Percentiles rank a stretch among this genome's conserved stretches.
phyloP scores from a whole-genome alignment of 352 stramenopile species.

The Bremia lactucae region DNA sequence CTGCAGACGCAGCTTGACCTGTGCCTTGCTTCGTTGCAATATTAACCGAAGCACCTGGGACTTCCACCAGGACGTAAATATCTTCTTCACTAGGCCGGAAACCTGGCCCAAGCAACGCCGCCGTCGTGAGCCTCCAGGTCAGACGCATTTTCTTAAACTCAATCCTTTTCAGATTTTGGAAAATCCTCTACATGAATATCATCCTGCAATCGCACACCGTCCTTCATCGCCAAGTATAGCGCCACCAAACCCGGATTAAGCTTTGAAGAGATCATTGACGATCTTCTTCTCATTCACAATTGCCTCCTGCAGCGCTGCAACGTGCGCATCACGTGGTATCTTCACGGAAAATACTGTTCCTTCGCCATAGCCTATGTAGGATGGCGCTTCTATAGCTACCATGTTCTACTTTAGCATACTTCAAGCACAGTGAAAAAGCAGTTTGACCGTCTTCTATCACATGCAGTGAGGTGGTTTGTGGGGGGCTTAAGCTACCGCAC shows the following conservation, averaged over 20 bases:
- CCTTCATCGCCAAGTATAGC: slow-evolving; percentile 18
- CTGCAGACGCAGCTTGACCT: too few relatives aligned
- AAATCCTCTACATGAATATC: slow-evolving; percentile 1
- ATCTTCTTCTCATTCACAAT: slow-evolving; percentile 2
- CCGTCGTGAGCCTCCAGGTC: slow-evolving; percentile 1
- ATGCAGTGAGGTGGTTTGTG: too few relatives aligned
- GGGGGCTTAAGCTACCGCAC: too few relatives aligned
- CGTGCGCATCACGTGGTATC: slow-evolving; percentile 12
- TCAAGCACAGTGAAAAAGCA: too few relatives aligned
- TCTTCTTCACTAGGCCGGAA: not conserved
- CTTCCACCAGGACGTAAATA: slow-evolving; percentile 5
- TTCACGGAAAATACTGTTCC: slow-evolving; percentile 13
- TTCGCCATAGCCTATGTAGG: too few relatives aligned
- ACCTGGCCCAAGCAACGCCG: not conserved
- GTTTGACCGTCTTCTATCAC: too few relatives aligned
- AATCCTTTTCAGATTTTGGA: slow-evolving; percentile 6
- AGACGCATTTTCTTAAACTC: slow-evolving; percentile 7
- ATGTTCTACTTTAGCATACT: too few relatives aligned
- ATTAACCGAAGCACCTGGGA: not conserved
- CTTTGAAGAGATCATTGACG: not conserved
- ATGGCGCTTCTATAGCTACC: too few relatives aligned
- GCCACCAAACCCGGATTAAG: not conserved
- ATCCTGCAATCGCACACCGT: slow-evolving; percentile 11
- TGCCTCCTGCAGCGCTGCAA: slow-evolving; percentile 12
- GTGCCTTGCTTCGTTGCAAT: too few relatives aligned